phyloP scores from a whole-genome alignment of 2,329 filamentous ascomycete species.

The Claviceps sp. region DNA sequence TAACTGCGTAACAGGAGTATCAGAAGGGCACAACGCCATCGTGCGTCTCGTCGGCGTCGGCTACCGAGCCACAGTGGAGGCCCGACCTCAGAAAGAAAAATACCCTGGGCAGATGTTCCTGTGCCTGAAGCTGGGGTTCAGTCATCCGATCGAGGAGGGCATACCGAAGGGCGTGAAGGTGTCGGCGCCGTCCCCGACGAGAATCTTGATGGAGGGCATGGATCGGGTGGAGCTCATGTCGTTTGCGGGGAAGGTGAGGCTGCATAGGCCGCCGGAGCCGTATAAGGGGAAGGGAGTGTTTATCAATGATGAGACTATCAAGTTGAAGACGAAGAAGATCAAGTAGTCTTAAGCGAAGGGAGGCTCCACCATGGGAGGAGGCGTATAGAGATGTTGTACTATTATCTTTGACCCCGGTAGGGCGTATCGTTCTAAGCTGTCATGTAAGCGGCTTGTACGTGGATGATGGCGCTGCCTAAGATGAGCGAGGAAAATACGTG shows the following conservation, averaged over 20 bases:
- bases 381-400: neutral
- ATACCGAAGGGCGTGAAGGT: slow-evolving; percentile 75
- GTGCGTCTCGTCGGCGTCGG: slow-evolving; percentile 88
- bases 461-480: no score
- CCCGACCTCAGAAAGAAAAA: slow-evolving; percentile 56
- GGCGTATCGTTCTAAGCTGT: no score
- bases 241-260: slow-evolving; percentile 78
- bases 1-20: slow-evolving; percentile 85
- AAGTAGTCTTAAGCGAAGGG: slow-evolving; percentile 43
- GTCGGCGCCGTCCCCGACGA: slow-evolving; percentile 78
- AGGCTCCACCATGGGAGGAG: neutral
- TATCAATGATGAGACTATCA: slow-evolving; percentile 94
- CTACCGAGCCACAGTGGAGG: slow-evolving; percentile 80
- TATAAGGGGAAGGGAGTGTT: slow-evolving; percentile 99
- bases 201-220: slow-evolving; percentile 77
- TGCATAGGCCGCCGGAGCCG: slow-evolving; percentile 85
- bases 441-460: no score
- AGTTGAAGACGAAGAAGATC: slow-evolving; percentile 95
- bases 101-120: slow-evolving; percentile 81
- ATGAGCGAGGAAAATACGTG: no score
- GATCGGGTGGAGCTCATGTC: slow-evolving; percentile 79
- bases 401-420: neutral
- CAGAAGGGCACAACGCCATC: slow-evolving; percentile 90
- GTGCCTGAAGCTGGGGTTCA: slow-evolving; percentile 89
- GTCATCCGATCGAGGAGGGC: slow-evolving; percentile 83